Percentiles rank a stretch among this genome's conserved stretches.
Evolutionary conservation across 2,329 filamentous ascomycete genomes (phyloP).

Genomic region (Pseudogymnoascus sp.): DNA sequence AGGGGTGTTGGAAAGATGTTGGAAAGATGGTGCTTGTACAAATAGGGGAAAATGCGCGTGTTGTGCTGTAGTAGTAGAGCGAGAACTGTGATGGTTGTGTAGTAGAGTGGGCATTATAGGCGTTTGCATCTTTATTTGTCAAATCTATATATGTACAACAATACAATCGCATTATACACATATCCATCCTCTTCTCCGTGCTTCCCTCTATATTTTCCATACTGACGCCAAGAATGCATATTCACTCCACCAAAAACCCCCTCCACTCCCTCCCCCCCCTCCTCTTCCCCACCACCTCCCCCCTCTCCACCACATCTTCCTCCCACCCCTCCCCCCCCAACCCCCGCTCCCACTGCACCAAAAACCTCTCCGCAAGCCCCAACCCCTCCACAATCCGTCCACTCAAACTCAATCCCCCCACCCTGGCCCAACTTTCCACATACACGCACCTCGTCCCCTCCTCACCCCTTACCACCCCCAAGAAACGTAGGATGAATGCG

Average conservation of each 20-base stretch:
- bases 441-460: constrained; percentile 62
- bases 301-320: constrained; percentile 25
- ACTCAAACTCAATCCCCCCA: constrained; percentile 73
- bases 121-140: constrained; percentile 10
- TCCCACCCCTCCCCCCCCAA: constrained; percentile 20
- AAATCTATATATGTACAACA: constrained; percentile 10
- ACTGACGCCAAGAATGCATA: not conserved
- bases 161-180: constrained; percentile 4
- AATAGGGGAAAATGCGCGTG: not conserved
- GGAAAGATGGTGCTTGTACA: not conserved
- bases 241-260: constrained; percentile 26
- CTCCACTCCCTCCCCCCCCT: constrained; percentile 22
- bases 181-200: not conserved
- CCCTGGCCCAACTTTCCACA: constrained; percentile 86
- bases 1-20: not conserved
- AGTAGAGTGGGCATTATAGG: constrained; percentile 8
- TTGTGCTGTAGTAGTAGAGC: not conserved
- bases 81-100: constrained; percentile 1
- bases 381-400: constrained; percentile 62
- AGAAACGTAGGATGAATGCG: constrained; percentile 39
- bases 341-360: constrained; percentile 67
- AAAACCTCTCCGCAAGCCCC: constrained; percentile 62
- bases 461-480: constrained; percentile 46
- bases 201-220: not conserved
- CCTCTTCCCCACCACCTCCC: constrained; percentile 18